Evolutionary conservation across 208 protist genomes (phyloP).

Genomic region (Trypanosoma cruzi): DNA sequence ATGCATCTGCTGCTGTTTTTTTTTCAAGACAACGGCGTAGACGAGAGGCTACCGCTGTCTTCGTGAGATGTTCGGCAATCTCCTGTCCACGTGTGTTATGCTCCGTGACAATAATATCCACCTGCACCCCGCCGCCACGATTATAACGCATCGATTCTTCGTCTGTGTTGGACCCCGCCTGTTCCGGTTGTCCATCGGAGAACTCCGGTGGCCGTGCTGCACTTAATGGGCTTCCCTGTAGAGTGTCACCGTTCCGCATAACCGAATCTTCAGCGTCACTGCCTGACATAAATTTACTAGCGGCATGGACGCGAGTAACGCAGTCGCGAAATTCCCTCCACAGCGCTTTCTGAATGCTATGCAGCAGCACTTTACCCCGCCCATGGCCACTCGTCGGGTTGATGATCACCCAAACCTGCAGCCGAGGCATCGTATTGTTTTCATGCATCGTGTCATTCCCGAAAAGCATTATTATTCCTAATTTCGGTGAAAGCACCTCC

Average conservation of each 20-base stretch:
- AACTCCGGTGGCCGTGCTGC: neutral
- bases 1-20: neutral
- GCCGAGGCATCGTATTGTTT: neutral
- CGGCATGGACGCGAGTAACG: neutral
- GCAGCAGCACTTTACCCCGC: slow-evolving; percentile 17
- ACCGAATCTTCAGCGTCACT: neutral
- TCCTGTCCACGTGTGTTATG: slow-evolving; percentile 6
- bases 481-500: neutral
- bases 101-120: slow-evolving; percentile 30
- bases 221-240: neutral
- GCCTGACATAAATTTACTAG: slow-evolving; percentile 9
- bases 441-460: neutral
- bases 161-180: neutral
- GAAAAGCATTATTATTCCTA: neutral
- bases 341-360: slow-evolving; percentile 18
- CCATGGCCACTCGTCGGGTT: slow-evolving; percentile 65
- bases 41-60: neutral
- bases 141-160: neutral
- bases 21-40: slow-evolving; percentile 8
- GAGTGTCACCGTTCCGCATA: neutral
- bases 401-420: slow-evolving; percentile 55
- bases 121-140: neutral
- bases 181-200: neutral
- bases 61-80: slow-evolving; percentile 23
- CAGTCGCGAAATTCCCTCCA: slow-evolving; percentile 8